A percentile compares a stretch with the other conserved stretches of the same genome.
Conservation (phyloP, 2,329 filamentous ascomycete genomes). For the Aspergillus clavatus region DNA sequence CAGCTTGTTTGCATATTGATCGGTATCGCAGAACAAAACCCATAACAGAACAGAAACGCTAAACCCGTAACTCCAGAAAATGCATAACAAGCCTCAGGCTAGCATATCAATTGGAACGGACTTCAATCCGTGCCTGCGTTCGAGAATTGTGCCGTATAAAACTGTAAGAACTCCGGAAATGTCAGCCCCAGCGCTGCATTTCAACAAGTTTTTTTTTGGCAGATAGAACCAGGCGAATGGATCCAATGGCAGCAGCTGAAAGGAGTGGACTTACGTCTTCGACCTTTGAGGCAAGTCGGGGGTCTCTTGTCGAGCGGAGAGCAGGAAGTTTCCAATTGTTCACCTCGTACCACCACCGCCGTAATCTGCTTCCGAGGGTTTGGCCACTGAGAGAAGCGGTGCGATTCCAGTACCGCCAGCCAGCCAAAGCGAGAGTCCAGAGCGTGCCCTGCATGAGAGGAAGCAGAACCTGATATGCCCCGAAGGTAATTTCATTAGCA, state of each 20-base stretch:
- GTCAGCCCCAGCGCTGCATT: constrained; percentile 21
- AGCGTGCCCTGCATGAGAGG: constrained; percentile 80
- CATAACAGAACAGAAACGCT: constrained; percentile 1
- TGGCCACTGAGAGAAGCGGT: constrained; percentile 71
- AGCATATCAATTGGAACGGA: neutral
- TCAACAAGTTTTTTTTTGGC: neutral
- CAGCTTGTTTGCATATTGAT: neutral
- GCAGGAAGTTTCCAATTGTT: constrained; percentile 79
- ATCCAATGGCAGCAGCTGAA: neutral
- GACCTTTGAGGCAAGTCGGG: constrained; percentile 36
- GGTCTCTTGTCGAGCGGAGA: constrained; percentile 20
- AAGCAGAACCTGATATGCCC: constrained; percentile 68
- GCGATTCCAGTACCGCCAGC: constrained; percentile 88
- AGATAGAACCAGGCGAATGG: neutral
- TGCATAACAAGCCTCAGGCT: constrained; percentile 4
- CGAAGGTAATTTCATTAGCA: neutral
- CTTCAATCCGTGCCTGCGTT: constrained; percentile 29
- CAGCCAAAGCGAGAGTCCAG: constrained; percentile 79
- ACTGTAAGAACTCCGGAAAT: constrained; percentile 33
- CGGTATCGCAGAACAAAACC: neutral
- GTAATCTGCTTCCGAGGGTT: constrained; percentile 67
- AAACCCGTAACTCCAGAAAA: constrained; percentile 14
- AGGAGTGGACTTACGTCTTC: constrained; percentile 39
- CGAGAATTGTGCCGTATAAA: constrained; percentile 33
- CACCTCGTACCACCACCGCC: constrained; percentile 92